A percentile compares a stretch with the other conserved stretches of the same genome.
Conservation (phyloP, 75 land plant species). For the Sequoia sempervirens region DNA sequence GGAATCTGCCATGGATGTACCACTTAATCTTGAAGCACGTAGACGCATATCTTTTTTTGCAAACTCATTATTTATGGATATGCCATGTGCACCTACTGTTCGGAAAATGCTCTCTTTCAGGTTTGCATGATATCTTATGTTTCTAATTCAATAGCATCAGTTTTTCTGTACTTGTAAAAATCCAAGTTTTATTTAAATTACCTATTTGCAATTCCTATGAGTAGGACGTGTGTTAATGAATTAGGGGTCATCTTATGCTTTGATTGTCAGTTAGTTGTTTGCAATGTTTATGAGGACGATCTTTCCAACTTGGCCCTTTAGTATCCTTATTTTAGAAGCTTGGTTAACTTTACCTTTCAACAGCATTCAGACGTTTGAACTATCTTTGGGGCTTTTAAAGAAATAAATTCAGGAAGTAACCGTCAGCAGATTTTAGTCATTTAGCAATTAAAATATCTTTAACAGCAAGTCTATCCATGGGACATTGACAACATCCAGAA, state of each 20-base stretch:
- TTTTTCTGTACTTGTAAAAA: neutral
- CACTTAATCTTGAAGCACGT: conserved; percentile 61
- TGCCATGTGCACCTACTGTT: conserved; percentile 59
- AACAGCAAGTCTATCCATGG: neutral
- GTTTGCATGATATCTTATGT: conserved; percentile 14
- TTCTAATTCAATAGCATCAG: neutral
- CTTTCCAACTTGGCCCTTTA: neutral
- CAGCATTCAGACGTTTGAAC: neutral
- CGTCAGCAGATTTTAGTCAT: neutral
- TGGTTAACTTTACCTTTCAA: neutral
- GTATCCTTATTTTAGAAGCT: neutral
- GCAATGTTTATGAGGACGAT: neutral
- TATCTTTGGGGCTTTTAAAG: neutral
- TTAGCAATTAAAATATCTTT: neutral
- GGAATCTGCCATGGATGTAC: conserved; percentile 65
- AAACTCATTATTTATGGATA: conserved; percentile 62
- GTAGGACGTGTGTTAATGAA: neutral
- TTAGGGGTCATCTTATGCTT: neutral
- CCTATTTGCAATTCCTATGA: neutral
- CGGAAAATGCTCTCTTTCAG: conserved; percentile 70
- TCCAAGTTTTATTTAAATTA: neutral
- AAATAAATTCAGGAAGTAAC: neutral
- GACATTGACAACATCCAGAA: neutral
- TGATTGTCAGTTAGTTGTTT: neutral
- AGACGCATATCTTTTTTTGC: conserved; percentile 60